A percentile compares a stretch with the other conserved stretches of the same genome.
Conservation (phyloP, 257 asterid genomes). For the Solanum commersonii region DNA sequence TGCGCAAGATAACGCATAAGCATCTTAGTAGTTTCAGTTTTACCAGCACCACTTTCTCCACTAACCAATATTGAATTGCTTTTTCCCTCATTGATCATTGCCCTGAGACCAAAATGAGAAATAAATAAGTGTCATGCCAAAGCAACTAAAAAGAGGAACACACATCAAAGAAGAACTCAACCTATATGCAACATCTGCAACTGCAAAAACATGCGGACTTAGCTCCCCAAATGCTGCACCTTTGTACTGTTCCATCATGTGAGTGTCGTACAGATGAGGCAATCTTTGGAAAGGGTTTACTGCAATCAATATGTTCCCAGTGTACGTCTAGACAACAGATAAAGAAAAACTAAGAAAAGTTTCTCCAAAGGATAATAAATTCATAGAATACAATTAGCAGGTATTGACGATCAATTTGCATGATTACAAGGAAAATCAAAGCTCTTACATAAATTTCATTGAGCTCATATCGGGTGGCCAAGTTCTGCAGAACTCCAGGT, state of each 20-base stretch:
- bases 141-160: not conserved
- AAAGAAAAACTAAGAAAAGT: not conserved
- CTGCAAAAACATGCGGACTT: slow-evolving; percentile 98
- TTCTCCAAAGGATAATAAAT: not conserved
- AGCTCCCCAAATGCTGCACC: slow-evolving; percentile 98
- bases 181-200: slow-evolving; percentile 97
- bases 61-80: slow-evolving; percentile 98
- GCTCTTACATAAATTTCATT: slow-evolving; percentile 90
- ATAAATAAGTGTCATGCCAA: slow-evolving; percentile 2
- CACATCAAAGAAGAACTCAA: slow-evolving; percentile 1
- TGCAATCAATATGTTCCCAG: slow-evolving; percentile 96
- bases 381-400: not conserved
- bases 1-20: slow-evolving; percentile 95
- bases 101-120: slow-evolving; percentile 41
- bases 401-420: not conserved
- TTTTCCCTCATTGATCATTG: slow-evolving; percentile 88
- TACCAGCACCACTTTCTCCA: slow-evolving; percentile 99
- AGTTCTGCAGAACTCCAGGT: slow-evolving; percentile 96
- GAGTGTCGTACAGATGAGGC: slow-evolving; percentile 95
- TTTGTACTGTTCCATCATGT: slow-evolving; percentile 99
- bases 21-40: slow-evolving; percentile 98
- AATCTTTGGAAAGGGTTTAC: slow-evolving; percentile 96
- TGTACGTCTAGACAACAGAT: slow-evolving; percentile 68
- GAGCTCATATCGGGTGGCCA: slow-evolving; percentile 91
- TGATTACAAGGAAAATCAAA: slow-evolving; percentile 1